Percentiles rank a stretch among this genome's conserved stretches.
These are phyloP conservation scores for Kwoniella bestiolae DNA, from an alignment of 768 basidiomycete species.

Conservation along the genomic window DNA sequence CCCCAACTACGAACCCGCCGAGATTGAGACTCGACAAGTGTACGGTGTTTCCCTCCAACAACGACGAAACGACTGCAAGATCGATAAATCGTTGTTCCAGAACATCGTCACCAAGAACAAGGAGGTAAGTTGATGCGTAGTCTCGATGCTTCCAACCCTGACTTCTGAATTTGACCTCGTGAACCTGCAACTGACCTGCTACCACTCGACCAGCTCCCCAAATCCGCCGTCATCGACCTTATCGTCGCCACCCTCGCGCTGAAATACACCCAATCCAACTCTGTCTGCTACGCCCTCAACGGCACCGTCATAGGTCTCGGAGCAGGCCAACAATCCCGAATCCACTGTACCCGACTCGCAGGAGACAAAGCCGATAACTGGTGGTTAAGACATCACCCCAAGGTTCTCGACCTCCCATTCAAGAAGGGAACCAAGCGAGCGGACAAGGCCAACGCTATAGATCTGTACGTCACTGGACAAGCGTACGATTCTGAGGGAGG, in stretches of 20 bases:
- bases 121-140: slow-evolving; percentile 63
- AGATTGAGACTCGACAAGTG: slow-evolving; percentile 89
- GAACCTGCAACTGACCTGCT: too few species aligned
- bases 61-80: slow-evolving; percentile 84
- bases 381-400: slow-evolving; percentile 98
- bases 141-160: not conserved
- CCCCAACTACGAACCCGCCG: slow-evolving; percentile 75
- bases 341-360: slow-evolving; percentile 97
- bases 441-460: slow-evolving; percentile 97
- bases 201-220: slow-evolving; percentile 82
- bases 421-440: slow-evolving; percentile 97
- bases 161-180: not conserved
- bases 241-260: slow-evolving; percentile 94
- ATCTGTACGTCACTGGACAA: slow-evolving; percentile 91
- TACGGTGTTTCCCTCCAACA: slow-evolving; percentile 91
- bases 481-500: slow-evolving; percentile 72
- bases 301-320: slow-evolving; percentile 94
- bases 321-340: slow-evolving; percentile 97
- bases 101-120: slow-evolving; percentile 90
- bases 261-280: slow-evolving; percentile 99
- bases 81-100: slow-evolving; percentile 75
- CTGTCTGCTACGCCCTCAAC: slow-evolving; percentile 89
- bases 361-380: slow-evolving; percentile 98
- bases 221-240: slow-evolving; percentile 79
- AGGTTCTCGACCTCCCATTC: slow-evolving; percentile 89